Evolutionary conservation across 2,329 filamentous ascomycete species (phyloP).

Genomic region (Bretziella fagacearum): DNA sequence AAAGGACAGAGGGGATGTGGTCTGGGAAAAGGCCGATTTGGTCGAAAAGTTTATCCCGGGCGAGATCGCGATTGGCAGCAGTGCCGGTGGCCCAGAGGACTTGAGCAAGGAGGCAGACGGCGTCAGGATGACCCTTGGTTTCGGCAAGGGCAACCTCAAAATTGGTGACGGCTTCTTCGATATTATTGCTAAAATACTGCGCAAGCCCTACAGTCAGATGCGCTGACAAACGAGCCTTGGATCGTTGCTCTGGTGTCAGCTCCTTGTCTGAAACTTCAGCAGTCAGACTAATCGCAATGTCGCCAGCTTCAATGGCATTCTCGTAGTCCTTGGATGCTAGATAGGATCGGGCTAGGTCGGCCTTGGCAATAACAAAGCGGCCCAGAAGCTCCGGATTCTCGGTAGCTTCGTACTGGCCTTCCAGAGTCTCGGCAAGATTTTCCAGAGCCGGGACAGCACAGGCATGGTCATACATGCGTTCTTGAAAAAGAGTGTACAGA

Average conservation of each 20-base stretch:
- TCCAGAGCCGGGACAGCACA: slow-evolving; percentile 48
- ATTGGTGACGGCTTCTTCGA: slow-evolving; percentile 55
- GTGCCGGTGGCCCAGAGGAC: slow-evolving; percentile 84
- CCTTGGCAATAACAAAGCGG: slow-evolving; percentile 65
- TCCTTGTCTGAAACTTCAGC: slow-evolving; percentile 52
- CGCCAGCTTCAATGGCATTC: slow-evolving; percentile 60
- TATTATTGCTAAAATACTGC: slow-evolving; percentile 51
- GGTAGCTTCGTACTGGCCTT: slow-evolving; percentile 68
- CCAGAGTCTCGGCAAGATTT: slow-evolving; percentile 49
- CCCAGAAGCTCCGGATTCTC: slow-evolving; percentile 60
- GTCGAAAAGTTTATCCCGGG: slow-evolving; percentile 63
- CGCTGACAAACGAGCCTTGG: slow-evolving; percentile 61
- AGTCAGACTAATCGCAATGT: slow-evolving; percentile 63
- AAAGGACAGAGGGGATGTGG: slow-evolving; percentile 62
- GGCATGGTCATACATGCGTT: slow-evolving; percentile 54
- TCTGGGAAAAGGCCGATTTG: slow-evolving; percentile 57
- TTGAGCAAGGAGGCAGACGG: slow-evolving; percentile 74
- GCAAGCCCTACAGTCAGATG: slow-evolving; percentile 76
- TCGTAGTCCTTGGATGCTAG: slow-evolving; percentile 50
- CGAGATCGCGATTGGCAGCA: slow-evolving; percentile 54
- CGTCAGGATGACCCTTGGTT: slow-evolving; percentile 59
- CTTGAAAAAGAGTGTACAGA: slow-evolving; percentile 62
- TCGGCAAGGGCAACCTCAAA: slow-evolving; percentile 69
- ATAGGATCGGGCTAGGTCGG: slow-evolving; percentile 71
- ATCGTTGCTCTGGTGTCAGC: slow-evolving; percentile 45